Percentiles rank a stretch among this genome's conserved stretches.
Conservation (phyloP, 148 eudicot species). For the Beta vulgaris region DNA sequence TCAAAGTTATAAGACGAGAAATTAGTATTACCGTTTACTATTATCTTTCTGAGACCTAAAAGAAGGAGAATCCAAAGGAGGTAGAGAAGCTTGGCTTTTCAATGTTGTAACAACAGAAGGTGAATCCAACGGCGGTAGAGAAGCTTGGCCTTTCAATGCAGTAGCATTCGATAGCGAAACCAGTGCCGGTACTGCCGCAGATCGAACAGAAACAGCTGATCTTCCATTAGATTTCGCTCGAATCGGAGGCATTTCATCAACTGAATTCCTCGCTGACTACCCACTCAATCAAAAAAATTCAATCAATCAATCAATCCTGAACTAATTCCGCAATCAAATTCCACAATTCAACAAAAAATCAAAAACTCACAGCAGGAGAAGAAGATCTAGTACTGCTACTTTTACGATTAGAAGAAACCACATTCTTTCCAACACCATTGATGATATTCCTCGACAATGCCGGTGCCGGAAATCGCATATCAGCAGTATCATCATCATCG, state of each 20-base stretch:
- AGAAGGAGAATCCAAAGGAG: conserved; percentile 69
- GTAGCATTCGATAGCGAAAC: conserved; percentile 13
- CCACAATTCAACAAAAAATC: background rate
- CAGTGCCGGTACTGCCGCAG: conserved; percentile 29
- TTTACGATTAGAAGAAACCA: conserved; percentile 17
- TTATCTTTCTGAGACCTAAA: conserved; percentile 37
- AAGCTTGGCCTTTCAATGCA: conserved; percentile 32
- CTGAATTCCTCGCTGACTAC: conserved; percentile 42
- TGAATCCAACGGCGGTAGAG: conserved; percentile 75
- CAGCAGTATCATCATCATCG: conserved; percentile 19
- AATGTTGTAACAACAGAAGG: conserved; percentile 41
- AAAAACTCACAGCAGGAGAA: conserved; percentile 43
- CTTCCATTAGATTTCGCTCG: conserved; percentile 52
- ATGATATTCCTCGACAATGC: conserved; percentile 36
- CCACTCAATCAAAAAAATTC: background rate
- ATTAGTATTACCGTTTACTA: conserved; percentile 38
- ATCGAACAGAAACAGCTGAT: conserved; percentile 38
- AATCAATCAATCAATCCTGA: background rate
- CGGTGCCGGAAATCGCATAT: conserved; percentile 21
- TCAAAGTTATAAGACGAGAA: no score
- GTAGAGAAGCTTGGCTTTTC: conserved; percentile 46
- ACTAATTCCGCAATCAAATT: background rate
- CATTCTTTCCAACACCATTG: conserved; percentile 21
- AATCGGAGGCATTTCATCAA: conserved; percentile 43
- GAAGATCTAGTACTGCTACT: conserved; percentile 42